phyloP scores from a whole-genome alignment of 495 filamentous ascomycete species.

The Tuber umbilicatum region DNA sequence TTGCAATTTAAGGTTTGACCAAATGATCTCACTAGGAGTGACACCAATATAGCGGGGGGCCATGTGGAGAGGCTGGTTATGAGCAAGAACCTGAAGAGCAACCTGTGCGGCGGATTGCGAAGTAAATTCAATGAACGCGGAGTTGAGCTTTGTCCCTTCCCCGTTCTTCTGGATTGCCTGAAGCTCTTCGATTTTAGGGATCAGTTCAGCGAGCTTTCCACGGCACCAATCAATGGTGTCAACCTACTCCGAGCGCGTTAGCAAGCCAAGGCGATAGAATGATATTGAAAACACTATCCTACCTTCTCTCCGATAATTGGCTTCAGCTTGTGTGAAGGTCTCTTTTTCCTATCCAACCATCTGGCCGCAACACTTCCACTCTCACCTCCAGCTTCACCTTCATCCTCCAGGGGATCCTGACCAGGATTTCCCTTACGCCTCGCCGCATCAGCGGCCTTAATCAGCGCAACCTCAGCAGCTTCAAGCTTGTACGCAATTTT shows the following conservation, averaged over 20 bases:
- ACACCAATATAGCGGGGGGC: slow-evolving; percentile 83
- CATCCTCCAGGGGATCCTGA: slow-evolving; percentile 49
- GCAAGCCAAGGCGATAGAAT: slow-evolving; percentile 11
- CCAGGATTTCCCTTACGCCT: slow-evolving; percentile 60
- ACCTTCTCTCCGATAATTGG: slow-evolving; percentile 73
- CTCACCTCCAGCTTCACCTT: slow-evolving; percentile 54
- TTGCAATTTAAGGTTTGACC: slow-evolving; percentile 75
- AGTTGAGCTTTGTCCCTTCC: slow-evolving; percentile 57
- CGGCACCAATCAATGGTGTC: slow-evolving; percentile 93
- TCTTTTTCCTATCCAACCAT: slow-evolving; percentile 70
- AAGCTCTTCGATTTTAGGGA: slow-evolving; percentile 67
- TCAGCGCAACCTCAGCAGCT: slow-evolving; percentile 78
- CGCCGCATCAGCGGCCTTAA: slow-evolving; percentile 70
- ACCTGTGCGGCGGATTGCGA: slow-evolving; percentile 74
- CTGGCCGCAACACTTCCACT: slow-evolving; percentile 73
- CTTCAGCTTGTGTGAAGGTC: slow-evolving; percentile 79
- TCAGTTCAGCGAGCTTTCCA: slow-evolving; percentile 69
- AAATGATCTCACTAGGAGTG: slow-evolving; percentile 78
- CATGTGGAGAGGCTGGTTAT: slow-evolving; percentile 89
- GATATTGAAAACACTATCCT: slow-evolving; percentile 2
- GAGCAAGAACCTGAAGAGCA: slow-evolving; percentile 77
- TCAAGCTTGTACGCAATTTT: slow-evolving; percentile 79
- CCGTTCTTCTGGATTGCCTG: slow-evolving; percentile 68
- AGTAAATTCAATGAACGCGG: slow-evolving; percentile 85
- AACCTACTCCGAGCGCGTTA: slow-evolving; percentile 48